Evolutionary conservation across 139 green algal genomes (phyloP).

Genomic region (Coelastrella sp.): DNA sequence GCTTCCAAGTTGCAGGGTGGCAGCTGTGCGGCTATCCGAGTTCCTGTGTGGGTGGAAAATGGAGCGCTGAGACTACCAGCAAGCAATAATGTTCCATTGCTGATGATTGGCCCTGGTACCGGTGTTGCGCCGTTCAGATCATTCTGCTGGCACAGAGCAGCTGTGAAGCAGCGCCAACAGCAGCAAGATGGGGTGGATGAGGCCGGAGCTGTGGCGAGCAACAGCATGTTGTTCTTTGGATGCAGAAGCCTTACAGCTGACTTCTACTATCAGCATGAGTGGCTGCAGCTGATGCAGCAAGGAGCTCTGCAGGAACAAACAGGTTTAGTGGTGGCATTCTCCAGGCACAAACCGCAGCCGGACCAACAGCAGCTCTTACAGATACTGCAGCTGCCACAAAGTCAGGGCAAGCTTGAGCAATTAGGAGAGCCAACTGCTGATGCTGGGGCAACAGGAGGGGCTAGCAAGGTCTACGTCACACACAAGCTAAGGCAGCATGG

Average conservation of each 20-base stretch:
- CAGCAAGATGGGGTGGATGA: not conserved
- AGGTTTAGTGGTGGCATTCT: constrained; percentile 87
- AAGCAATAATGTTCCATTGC: constrained; percentile 59
- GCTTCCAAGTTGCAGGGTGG: too few relatives aligned
- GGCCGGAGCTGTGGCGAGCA: not conserved
- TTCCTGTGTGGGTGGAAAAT: constrained; percentile 83
- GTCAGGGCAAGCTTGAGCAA: not conserved
- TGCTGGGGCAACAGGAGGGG: too few relatives aligned
- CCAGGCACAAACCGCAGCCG: constrained; percentile 56
- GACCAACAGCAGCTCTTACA: constrained; percentile 25
- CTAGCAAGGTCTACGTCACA: constrained; percentile 85
- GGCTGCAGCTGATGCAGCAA: constrained; percentile 57
- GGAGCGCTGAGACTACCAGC: constrained; percentile 77
- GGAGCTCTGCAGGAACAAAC: constrained; percentile 59
- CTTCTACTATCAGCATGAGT: constrained; percentile 88
- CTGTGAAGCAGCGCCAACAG: constrained; percentile 39
- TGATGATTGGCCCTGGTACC: constrained; percentile 87
- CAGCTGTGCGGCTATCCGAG: constrained; percentile 4
- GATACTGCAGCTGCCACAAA: constrained; percentile 5
- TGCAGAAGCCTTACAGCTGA: constrained; percentile 80
- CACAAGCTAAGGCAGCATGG: constrained; percentile 77
- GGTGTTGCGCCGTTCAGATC: constrained; percentile 89
- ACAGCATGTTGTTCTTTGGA: constrained; percentile 85
- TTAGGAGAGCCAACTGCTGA: too few relatives aligned
- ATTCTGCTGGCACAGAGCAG: constrained; percentile 81